A percentile compares a stretch with the other conserved stretches of the same genome.
These are phyloP conservation scores for Ustilago esculenta DNA, from an alignment of 1,284 basidiomycete genomes.

Conservation along the genomic window DNA sequence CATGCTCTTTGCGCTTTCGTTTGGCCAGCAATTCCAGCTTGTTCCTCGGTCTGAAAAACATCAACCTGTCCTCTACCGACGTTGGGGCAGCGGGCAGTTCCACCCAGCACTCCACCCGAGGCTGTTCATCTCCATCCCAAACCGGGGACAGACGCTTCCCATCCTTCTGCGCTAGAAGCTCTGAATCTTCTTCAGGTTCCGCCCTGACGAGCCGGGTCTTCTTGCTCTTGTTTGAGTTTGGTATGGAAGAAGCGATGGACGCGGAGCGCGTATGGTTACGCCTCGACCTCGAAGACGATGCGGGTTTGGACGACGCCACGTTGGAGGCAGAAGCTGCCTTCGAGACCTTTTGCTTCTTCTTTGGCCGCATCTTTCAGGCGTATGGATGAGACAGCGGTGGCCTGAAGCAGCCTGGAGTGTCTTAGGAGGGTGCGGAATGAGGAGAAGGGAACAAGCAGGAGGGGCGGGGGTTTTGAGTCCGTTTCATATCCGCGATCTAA, in stretches of 20 bases:
- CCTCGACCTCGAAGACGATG: slow-evolving; percentile 11
- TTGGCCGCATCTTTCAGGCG: slow-evolving; percentile 9
- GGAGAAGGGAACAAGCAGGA: not conserved
- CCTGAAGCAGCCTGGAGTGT: too few relatives aligned
- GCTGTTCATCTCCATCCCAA: slow-evolving; percentile 3
- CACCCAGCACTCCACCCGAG: slow-evolving; percentile 20
- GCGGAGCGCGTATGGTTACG: slow-evolving; percentile 24
- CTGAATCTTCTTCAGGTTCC: not conserved
- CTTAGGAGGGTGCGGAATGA: not conserved
- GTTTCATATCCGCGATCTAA: too few relatives aligned
- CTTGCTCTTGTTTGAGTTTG: not conserved
- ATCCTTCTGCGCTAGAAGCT: not conserved
- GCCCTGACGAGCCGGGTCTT: slow-evolving; percentile 1
- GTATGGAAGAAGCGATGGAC: slow-evolving; percentile 6
- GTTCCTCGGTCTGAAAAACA: slow-evolving; percentile 14
- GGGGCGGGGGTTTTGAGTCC: too few relatives aligned
- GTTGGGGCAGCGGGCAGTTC: slow-evolving; percentile 6
- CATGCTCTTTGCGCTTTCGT: slow-evolving; percentile 9
- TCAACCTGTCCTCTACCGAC: slow-evolving; percentile 14
- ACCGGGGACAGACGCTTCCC: not conserved
- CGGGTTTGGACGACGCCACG: slow-evolving; percentile 3
- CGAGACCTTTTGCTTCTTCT: slow-evolving; percentile 16
- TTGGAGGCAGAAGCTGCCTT: not conserved
- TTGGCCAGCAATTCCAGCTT: slow-evolving; percentile 6
- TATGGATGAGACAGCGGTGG: not conserved